phyloP scores from a whole-genome alignment of 176 grass and related monocot species.

The Eleusine indica region DNA sequence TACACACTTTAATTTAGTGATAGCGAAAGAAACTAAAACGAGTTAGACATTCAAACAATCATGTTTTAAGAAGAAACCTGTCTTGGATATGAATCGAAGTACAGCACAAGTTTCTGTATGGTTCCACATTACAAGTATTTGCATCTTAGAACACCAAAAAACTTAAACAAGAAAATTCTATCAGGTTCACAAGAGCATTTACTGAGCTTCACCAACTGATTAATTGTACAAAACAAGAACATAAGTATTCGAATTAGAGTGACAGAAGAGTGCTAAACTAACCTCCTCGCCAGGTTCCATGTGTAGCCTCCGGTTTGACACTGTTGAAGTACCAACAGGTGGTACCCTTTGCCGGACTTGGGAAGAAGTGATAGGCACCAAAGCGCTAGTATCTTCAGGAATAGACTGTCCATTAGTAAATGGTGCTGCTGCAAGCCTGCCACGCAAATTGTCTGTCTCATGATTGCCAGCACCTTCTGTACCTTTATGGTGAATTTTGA shows the following conservation, averaged over 20 bases:
- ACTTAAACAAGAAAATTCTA: constrained; percentile 1
- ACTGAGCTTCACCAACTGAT: not conserved
- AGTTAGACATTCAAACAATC: constrained; percentile 11
- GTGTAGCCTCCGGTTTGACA: constrained; percentile 42
- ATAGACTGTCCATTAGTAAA: constrained; percentile 35
- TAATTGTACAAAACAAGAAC: constrained; percentile 1
- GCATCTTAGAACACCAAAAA: constrained; percentile 2
- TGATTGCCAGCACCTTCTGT: constrained; percentile 33
- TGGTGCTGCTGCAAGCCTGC: constrained; percentile 34
- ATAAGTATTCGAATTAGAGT: not conserved
- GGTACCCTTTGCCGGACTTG: constrained; percentile 36
- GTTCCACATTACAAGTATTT: not conserved
- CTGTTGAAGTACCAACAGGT: constrained; percentile 37
- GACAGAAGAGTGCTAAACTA: constrained; percentile 19
- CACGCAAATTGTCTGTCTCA: constrained; percentile 24
- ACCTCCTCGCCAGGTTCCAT: constrained; percentile 48
- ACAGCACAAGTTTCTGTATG: not conserved
- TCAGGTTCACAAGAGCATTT: constrained; percentile 23
- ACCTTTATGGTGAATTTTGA: constrained; percentile 32
- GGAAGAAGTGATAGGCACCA: constrained; percentile 33
- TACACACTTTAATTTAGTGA: not conserved
- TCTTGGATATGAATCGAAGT: not conserved
- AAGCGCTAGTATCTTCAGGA: constrained; percentile 35
- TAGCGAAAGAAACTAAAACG: constrained; percentile 21
- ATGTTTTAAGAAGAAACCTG: constrained; percentile 1